Conservation (phyloP, 2,329 filamentous ascomycete species). For the Hymenoscyphus infarciens region DNA sequence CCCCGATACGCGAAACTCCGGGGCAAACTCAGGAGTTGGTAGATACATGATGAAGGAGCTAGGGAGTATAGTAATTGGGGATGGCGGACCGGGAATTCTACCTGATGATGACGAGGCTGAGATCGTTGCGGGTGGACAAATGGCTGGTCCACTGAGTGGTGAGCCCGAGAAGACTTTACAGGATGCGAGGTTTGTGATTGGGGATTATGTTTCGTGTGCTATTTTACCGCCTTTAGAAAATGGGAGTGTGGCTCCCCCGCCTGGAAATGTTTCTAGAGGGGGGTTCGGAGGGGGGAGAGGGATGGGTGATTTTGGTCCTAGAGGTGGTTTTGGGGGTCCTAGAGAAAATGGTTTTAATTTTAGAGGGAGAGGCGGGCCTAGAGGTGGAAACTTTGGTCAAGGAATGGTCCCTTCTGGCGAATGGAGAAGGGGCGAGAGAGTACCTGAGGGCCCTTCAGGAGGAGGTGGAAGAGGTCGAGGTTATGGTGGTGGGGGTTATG, state of each 20-base stretch:
- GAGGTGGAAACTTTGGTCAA: constrained; percentile 41
- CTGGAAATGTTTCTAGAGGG: constrained; percentile 44
- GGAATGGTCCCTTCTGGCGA: constrained; percentile 50
- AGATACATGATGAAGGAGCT: constrained; percentile 77
- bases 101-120: constrained; percentile 39
- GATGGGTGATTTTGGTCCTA: constrained; percentile 36
- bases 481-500: constrained; percentile 42
- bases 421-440: constrained; percentile 62
- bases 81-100: constrained; percentile 44
- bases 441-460: constrained; percentile 49
- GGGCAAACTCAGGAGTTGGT: constrained; percentile 40
- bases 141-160: constrained; percentile 44
- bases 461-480: constrained; percentile 40
- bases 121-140: constrained; percentile 31
- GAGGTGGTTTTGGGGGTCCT: constrained; percentile 37
- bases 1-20: constrained; percentile 52
- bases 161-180: constrained; percentile 70
- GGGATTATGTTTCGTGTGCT: constrained; percentile 82
- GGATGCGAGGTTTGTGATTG: constrained; percentile 79
- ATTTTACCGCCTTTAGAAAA: constrained; percentile 72
- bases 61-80: constrained; percentile 76
- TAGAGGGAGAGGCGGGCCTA: constrained; percentile 37
- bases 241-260: constrained; percentile 67
- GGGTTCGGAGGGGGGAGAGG: constrained; percentile 34
- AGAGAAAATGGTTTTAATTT: constrained; percentile 37